Base-by-base conservation (phyloP, 352 stramenopile genomes). In the Phytophthora pinifolia region DNA sequence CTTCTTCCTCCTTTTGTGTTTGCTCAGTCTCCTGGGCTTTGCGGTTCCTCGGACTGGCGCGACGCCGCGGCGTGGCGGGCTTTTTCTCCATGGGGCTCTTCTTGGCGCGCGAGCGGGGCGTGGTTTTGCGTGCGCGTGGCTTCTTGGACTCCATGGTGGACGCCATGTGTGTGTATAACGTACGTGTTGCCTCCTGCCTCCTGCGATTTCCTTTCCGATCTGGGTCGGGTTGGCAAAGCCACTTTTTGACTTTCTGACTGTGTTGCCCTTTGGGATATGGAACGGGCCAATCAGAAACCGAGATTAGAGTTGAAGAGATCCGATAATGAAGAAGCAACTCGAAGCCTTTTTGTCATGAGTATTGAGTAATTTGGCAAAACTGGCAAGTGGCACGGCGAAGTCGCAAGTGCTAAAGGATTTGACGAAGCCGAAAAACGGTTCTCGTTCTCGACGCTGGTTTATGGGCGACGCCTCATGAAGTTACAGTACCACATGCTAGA, bases 201-300 rank as follows among this genome's bases (percentile, higher is more conserved):
- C n/a, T n/a, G n/a, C n/a, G n/a, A n/a, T n/a, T n/a, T 27, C 22
- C 22, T 60, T 67, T 68, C 54, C 62, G 34, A 62, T 70, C 46
- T 58, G 43, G 35, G 52, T 62, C 57, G 37, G 46, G 59, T 32
- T 30, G 29, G 22, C 22, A 27, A 27, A 27, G 22, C 22, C 20
- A 27, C 22, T 27, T 27, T 25, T 27, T 27, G 22, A 27, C 22
- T 27, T 27, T 22, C 3, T 6, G 22, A 27, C 22, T 27, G 0
- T 2, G 27, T 46, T 61, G 46, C 22, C 59, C 41, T 59, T 67
- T 58, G 30, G 12, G 22, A 37, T 25, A 55, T 57, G 25, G 34
- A 58, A 55, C 47, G 6, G 38, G 33, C 61, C 61, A 70, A 70
- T 70, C 49, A 66, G 14, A 46, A 57, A 49, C 32, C 29, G n/a